Percentiles rank a stretch among this genome's conserved stretches.
Evolutionary conservation across 75 land plant species (phyloP).

Genomic region (Sequoia sempervirens): DNA sequence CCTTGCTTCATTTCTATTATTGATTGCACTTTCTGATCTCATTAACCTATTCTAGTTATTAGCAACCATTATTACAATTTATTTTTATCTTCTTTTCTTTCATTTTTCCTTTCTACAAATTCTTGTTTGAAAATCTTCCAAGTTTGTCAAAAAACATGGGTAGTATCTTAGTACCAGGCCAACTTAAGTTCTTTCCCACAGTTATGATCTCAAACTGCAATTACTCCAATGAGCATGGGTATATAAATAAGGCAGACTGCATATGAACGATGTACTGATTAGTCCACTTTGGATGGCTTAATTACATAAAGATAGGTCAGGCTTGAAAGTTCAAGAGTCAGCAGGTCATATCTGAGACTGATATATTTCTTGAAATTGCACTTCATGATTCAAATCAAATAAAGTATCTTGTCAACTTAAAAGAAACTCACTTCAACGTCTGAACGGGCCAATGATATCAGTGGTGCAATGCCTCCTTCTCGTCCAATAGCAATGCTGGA

Average conservation of each 20-base stretch:
- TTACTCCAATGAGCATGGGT: neutral
- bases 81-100: neutral
- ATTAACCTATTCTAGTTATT: neutral
- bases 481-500: constrained; percentile 93
- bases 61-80: neutral
- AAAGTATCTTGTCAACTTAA: neutral
- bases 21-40: neutral
- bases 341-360: neutral
- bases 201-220: neutral
- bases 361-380: neutral
- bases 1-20: no score
- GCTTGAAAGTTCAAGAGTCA: neutral
- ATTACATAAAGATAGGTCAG: neutral
- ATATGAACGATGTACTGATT: neutral
- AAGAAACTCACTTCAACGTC: constrained; percentile 66
- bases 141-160: neutral
- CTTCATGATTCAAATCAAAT: neutral
- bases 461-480: constrained; percentile 94
- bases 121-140: neutral
- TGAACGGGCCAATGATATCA: constrained; percentile 83
- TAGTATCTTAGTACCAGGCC: neutral
- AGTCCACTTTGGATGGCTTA: neutral
- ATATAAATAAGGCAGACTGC: neutral
- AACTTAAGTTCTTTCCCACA: neutral
- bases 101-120: neutral